Conservation (phyloP, 164 flowering plant genomes). For the Cinnamomum micranthum region DNA sequence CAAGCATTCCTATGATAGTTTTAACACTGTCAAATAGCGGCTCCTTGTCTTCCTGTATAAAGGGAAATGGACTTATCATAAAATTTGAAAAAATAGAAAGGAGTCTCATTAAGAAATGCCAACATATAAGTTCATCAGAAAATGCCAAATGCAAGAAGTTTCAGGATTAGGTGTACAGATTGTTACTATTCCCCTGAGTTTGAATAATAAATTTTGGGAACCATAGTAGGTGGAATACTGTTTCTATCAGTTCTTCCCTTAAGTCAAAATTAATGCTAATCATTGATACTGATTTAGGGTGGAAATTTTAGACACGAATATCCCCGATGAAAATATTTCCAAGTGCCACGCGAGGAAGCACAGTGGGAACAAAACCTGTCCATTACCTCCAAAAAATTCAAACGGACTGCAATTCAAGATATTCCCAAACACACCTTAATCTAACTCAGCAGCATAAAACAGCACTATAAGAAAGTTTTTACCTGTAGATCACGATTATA, state of each 20-base stretch:
- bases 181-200: too few species aligned
- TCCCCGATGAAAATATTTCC: not conserved
- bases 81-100: not conserved
- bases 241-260: not conserved
- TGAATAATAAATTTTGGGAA: not conserved
- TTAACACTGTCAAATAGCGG: constrained; percentile 92
- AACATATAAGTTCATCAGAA: too few species aligned
- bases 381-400: too few species aligned
- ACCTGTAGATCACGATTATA: constrained; percentile 98
- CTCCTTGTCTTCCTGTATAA: constrained; percentile 91
- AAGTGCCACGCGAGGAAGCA: not conserved
- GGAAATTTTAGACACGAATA: too few species aligned
- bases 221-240: not conserved
- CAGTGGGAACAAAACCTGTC: not conserved
- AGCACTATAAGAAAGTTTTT: not conserved
- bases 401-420: not conserved
- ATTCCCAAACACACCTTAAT: not conserved
- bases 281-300: not conserved
- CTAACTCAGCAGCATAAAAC: not conserved
- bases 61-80: not conserved
- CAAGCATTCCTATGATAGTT: constrained; percentile 86
- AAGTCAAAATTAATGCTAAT: not conserved
- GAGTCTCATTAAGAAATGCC: not conserved
- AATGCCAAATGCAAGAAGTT: not conserved
- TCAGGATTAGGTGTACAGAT: too few species aligned